These are phyloP conservation scores for Ceratobasidium sp. DNA, from an alignment of 1,284 basidiomycete species.

Conservation along the genomic window DNA sequence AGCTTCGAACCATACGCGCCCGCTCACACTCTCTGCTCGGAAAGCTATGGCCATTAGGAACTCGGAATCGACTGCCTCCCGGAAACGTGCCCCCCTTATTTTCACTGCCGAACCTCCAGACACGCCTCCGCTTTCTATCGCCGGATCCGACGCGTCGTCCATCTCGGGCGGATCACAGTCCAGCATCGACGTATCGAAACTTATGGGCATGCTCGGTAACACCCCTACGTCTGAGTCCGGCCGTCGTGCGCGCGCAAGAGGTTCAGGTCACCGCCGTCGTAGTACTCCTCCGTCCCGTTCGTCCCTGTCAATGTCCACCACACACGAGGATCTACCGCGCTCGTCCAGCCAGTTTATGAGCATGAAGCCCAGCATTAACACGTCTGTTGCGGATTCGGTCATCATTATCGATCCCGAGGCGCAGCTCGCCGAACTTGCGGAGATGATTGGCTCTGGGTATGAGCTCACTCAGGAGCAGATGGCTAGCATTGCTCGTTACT, in stretches of 20 bases:
- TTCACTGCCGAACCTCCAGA: conserved; percentile 69
- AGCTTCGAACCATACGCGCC: not conserved
- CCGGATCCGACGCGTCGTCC: conserved; percentile 69
- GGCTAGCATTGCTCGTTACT: conserved; percentile 62
- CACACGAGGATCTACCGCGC: conserved; percentile 69
- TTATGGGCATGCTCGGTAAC: conserved; percentile 70
- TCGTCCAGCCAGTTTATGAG: conserved; percentile 48
- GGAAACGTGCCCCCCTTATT: conserved; percentile 69
- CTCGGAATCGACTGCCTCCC: conserved; percentile 62
- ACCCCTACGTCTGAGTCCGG: conserved; percentile 59
- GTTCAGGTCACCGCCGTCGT: conserved; percentile 76
- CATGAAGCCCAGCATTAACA: conserved; percentile 7
- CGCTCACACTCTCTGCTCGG: conserved; percentile 25
- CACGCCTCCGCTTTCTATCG: conserved; percentile 73
- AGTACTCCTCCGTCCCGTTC: conserved; percentile 70
- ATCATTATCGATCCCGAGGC: conserved; percentile 72
- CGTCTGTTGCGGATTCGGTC: conserved; percentile 52
- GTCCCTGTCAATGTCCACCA: conserved; percentile 82
- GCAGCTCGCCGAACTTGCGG: conserved; percentile 71
- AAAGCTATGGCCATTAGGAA: conserved; percentile 44
- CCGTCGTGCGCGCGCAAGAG: conserved; percentile 65
- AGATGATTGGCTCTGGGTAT: conserved; percentile 52
- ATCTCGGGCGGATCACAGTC: conserved; percentile 72
- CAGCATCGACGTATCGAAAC: conserved; percentile 76
- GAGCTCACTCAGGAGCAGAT: conserved; percentile 22